Percentiles rank a stretch among this genome's conserved stretches.
These are phyloP conservation scores for Magnaporthiopsis rhizophila DNA, from an alignment of 2,329 filamentous ascomycete genomes.

Conservation along the genomic window DNA sequence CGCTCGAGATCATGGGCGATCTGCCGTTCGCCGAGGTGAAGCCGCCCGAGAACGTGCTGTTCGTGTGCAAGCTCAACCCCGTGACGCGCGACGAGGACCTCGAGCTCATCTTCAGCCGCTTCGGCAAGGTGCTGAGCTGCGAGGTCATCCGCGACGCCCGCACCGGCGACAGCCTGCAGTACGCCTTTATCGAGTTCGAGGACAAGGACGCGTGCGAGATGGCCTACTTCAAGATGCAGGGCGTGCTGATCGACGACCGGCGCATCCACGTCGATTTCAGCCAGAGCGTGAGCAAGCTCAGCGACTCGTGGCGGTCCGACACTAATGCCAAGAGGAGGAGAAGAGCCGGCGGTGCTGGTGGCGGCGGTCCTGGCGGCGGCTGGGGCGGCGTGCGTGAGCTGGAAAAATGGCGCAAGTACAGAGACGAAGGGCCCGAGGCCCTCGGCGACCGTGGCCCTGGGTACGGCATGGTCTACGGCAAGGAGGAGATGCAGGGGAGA, in stretches of 20 bases:
- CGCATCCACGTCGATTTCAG: constrained; percentile 98
- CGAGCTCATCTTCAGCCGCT: constrained; percentile 92
- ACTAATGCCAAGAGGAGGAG: constrained; percentile 72
- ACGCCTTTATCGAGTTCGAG: constrained; percentile 95
- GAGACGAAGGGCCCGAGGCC: constrained; percentile 43
- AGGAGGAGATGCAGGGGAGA: constrained; percentile 54
- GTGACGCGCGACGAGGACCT: constrained; percentile 93
- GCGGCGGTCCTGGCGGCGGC: constrained; percentile 43
- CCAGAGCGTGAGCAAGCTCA: constrained; percentile 83
- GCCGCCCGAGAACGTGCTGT: constrained; percentile 92
- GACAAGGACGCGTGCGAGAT: constrained; percentile 88
- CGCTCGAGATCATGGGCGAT: constrained; percentile 95
- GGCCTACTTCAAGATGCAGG: constrained; percentile 98
- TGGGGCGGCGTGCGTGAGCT: constrained; percentile 86
- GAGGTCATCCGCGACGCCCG: constrained; percentile 93
- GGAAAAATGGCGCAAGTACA: constrained; percentile 86
- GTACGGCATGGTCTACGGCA: constrained; percentile 78
- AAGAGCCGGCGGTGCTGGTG: constrained; percentile 28
- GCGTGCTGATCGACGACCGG: constrained; percentile 91
- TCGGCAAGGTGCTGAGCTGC: constrained; percentile 89
- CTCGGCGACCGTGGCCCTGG: constrained; percentile 28
- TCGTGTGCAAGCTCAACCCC: constrained; percentile 97
- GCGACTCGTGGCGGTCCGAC: constrained; percentile 78
- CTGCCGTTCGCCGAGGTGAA: constrained; percentile 96
- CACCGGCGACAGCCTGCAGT: constrained; percentile 91